Percentiles rank a stretch among this genome's conserved stretches.
These are phyloP conservation scores for Cryphonectria radicalis DNA, from an alignment of 2,329 filamentous ascomycete species.

Conservation along the genomic window DNA sequence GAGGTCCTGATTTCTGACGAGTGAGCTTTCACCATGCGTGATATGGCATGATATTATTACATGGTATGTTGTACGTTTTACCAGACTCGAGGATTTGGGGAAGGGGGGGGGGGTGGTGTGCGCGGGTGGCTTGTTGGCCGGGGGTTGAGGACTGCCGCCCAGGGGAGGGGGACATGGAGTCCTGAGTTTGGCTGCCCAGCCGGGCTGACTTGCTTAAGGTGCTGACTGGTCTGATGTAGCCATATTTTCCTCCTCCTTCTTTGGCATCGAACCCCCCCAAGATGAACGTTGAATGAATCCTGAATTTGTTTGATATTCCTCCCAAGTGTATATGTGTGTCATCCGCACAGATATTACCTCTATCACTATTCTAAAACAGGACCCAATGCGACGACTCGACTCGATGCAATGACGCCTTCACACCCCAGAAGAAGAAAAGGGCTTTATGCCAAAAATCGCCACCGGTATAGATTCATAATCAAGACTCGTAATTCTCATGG, in stretches of 20 bases:
- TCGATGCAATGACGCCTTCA: neutral
- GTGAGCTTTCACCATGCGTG: neutral
- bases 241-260: too few relatives aligned
- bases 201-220: neutral
- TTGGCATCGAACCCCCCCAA: neutral
- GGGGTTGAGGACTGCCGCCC: too few relatives aligned
- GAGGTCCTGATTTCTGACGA: neutral
- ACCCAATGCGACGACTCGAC: neutral
- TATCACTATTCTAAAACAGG: neutral
- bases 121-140: too few relatives aligned
- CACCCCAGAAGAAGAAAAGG: neutral
- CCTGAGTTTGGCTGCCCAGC: neutral
- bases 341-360: neutral
- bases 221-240: neutral
- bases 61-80: neutral
- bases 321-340: neutral
- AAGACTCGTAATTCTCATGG: neutral
- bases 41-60: neutral
- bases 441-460: neutral
- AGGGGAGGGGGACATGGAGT: too few relatives aligned
- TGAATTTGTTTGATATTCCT: neutral
- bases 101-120: neutral
- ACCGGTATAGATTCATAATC: neutral
- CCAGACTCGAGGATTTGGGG: neutral
- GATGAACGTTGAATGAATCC: neutral